Evolutionary conservation across 768 basidiomycete genomes (phyloP), one percentile per base, ranked within the genome.

Genomic region (Rhodosporidiobolus sp.): DNA sequence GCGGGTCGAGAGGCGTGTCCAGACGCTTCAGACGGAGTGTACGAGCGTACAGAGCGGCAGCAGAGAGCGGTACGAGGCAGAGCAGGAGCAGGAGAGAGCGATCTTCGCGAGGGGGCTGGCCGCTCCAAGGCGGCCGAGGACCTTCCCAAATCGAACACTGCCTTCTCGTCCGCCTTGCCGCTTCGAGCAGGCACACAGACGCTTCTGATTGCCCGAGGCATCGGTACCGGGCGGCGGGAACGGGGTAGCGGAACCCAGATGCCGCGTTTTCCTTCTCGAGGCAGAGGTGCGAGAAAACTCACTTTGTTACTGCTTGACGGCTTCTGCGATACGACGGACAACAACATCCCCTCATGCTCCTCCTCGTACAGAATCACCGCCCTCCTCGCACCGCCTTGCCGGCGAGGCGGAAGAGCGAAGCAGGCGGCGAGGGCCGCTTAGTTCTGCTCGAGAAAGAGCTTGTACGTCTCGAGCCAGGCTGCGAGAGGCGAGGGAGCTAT

Each of bases 391-490:
- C 8, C 8, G 14, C 38, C 38, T 43, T 43, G 38, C 38, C 38
- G 38, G 14, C 14, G 38, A 43, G 38, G 8, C 38, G 38, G 38
- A 14, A 14, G 14, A 14, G 38, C 38, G 38, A 57, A 57, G 35
- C 34, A n/a, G n/a, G n/a, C 32, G 55, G 16, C 28, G 32, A 24
- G 3, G 17, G 55, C 12, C 1, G n/a, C 34, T 53, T 49, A 50
- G 58, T 59, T 28, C 30, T 43, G 38, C 38, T 64, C 53, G 20
- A 52, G 46, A 48, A 66, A 66, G 30, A 30, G 50, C 6, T 11
- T n/a, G 38, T 67, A 72, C 32, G 66, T 67, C 8, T 72, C 71
- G 65, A 53, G 50, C 71, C 71, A 72, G 6, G 62, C 71, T 72
- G 62, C 24, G 14, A 26, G 9, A 22, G 26, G 17, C 19, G 58